Evolutionary conservation across 2,329 filamentous ascomycete genomes (phyloP).

Genomic region (Dendryphion nanum): DNA sequence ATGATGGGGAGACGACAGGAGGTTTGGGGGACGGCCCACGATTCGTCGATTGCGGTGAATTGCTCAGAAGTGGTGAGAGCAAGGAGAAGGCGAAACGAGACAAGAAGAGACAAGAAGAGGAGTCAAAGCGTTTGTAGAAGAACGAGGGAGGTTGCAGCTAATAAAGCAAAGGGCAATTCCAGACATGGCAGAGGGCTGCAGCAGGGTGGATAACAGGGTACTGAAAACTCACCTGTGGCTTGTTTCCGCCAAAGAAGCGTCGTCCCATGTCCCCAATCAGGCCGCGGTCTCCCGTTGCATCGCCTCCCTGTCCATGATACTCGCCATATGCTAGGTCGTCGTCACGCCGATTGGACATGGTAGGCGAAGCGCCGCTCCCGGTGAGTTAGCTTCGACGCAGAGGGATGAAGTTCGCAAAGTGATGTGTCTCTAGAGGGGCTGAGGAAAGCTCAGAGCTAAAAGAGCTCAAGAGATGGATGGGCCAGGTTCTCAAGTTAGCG

Average conservation of each 20-base stretch:
- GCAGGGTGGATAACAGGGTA: neutral
- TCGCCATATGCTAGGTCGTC: constrained; percentile 58
- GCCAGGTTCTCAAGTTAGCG: neutral
- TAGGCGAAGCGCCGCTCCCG: constrained; percentile 14
- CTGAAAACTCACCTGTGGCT: neutral
- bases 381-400: no score
- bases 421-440: neutral
- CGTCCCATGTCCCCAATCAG: constrained; percentile 53
- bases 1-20: neutral
- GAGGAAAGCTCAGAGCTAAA: neutral
- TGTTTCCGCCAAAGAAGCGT: constrained; percentile 36
- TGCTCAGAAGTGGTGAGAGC: neutral
- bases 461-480: neutral
- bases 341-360: constrained; percentile 41
- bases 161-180: no score
- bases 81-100: no score
- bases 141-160: no score
- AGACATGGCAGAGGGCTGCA: no score
- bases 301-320: constrained; percentile 39
- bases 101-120: no score
- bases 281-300: constrained; percentile 46
- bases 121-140: no score
- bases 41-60: neutral
- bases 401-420: no score
- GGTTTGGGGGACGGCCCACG: neutral